phyloP scores from a whole-genome alignment of 805 yeast genomes.

The Dipodascopsis uninucleata region DNA sequence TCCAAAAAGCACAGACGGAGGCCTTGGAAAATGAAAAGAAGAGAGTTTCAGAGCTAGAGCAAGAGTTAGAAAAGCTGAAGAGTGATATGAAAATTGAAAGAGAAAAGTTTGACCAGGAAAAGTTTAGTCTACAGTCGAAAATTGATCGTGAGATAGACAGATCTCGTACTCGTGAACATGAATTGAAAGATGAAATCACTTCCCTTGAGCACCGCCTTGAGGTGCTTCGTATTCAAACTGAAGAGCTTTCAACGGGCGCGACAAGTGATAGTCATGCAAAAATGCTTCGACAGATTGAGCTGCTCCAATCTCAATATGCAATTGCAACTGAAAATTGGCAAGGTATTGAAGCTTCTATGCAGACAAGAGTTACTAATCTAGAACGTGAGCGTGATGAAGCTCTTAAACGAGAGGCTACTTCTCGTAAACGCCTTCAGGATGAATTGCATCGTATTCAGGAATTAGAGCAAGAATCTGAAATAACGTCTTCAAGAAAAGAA shows the following conservation, averaged over 20 bases:
- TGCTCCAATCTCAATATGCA: constrained; percentile 66
- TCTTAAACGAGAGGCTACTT: constrained; percentile 32
- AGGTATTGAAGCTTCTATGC: constrained; percentile 64
- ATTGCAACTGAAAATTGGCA: constrained; percentile 81
- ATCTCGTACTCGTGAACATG: constrained; percentile 32
- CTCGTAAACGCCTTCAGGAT: constrained; percentile 18
- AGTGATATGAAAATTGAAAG: constrained; percentile 35
- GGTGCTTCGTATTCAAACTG: constrained; percentile 58
- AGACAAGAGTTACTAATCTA: constrained; percentile 44
- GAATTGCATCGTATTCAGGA: constrained; percentile 1
- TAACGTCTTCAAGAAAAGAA: constrained; percentile 4
- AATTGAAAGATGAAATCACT: constrained; percentile 30
- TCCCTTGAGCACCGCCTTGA: constrained; percentile 70
- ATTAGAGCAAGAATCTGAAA: constrained; percentile 14
- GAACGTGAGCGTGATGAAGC: constrained; percentile 46
- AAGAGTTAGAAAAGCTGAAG: constrained; percentile 36
- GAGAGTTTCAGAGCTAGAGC: constrained; percentile 29
- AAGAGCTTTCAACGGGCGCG: constrained; percentile 40
- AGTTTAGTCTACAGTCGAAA: constrained; percentile 29
- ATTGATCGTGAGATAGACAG: constrained; percentile 35
- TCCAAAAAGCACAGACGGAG: constrained; percentile 32
- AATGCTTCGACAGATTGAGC: constrained; percentile 45
- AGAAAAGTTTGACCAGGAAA: constrained; percentile 38
- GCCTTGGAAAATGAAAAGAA: constrained; percentile 32
- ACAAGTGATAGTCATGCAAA: constrained; percentile 37